Percentiles rank a stretch among this genome's conserved stretches.
These are phyloP conservation scores for Boeremia lycopersici DNA, from an alignment of 2,329 filamentous ascomycete species.

Conservation along the genomic window DNA sequence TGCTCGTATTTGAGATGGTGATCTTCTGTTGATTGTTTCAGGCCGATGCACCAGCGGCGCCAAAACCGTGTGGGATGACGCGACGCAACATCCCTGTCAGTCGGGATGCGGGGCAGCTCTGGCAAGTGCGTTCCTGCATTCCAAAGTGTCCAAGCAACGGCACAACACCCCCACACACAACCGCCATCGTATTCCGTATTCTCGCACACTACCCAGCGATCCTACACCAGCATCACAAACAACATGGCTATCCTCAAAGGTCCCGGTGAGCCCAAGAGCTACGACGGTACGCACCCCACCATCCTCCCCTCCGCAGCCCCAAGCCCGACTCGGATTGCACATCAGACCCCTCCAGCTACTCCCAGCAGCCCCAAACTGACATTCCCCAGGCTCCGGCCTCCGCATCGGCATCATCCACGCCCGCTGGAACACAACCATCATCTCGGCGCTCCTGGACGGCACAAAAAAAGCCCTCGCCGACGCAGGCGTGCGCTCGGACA, in stretches of 20 bases:
- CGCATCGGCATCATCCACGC: conserved; percentile 96
- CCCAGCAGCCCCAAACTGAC: conserved; percentile 8
- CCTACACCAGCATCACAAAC: background rate
- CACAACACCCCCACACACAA: conserved; percentile 11
- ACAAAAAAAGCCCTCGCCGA: conserved; percentile 77
- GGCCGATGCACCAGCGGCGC: background rate
- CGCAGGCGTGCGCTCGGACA: conserved; percentile 82
- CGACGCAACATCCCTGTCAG: conserved; percentile 8
- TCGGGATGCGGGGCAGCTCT: conserved; percentile 19
- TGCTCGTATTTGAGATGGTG: conserved; percentile 13
- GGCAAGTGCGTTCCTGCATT: conserved; percentile 34
- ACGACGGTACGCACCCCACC: conserved; percentile 57
- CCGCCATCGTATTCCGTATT: conserved; percentile 5
- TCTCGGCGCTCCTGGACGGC: conserved; percentile 81
- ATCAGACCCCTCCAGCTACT: background rate
- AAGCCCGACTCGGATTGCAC: background rate
- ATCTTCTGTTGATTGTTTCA: conserved; percentile 14
- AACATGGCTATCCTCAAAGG: conserved; percentile 65
- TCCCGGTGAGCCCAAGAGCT: conserved; percentile 62
- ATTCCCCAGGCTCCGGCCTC: conserved; percentile 61
- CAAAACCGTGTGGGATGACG: conserved; percentile 14
- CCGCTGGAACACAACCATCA: conserved; percentile 90
- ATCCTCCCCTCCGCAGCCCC: conserved; percentile 7
- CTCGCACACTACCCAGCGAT: conserved; percentile 9
- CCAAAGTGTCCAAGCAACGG: conserved; percentile 21